Evolutionary conservation across 768 basidiomycete genomes (phyloP).

Genomic region (Hortiboletus campestris): DNA sequence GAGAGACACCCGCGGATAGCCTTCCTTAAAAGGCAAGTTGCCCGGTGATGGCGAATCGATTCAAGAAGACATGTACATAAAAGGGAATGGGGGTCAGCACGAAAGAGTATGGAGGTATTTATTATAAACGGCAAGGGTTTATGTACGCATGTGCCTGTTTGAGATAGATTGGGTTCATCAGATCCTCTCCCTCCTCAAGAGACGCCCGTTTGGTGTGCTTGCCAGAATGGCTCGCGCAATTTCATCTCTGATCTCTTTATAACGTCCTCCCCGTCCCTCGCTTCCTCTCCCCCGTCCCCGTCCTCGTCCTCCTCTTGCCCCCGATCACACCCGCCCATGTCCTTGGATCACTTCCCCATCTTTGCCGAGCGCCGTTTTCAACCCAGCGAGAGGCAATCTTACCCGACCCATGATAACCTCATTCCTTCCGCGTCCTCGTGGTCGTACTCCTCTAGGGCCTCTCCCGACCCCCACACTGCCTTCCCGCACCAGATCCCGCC

Average conservation of each 20-base stretch:
- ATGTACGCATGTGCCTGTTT: conserved; percentile 7
- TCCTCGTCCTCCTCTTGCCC: background rate
- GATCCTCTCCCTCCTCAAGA: conserved; percentile 10
- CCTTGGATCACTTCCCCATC: conserved; percentile 34
- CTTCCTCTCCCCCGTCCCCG: conserved; percentile 14
- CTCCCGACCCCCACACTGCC: conserved; percentile 12
- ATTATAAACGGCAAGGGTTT: no score
- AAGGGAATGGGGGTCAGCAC: conserved; percentile 11
- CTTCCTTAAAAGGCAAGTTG: conserved; percentile 1
- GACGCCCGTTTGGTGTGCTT: background rate
- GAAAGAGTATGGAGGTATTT: background rate
- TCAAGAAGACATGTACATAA: conserved; percentile 15
- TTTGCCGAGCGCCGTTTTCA: conserved; percentile 34
- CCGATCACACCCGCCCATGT: conserved; percentile 22
- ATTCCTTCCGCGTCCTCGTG: conserved; percentile 23
- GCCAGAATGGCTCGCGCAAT: conserved; percentile 17
- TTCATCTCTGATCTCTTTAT: conserved; percentile 34
- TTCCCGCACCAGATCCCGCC: conserved; percentile 17
- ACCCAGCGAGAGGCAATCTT: conserved; percentile 23
- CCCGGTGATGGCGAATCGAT: conserved; percentile 18
- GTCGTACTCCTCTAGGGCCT: conserved; percentile 26
- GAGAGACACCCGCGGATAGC: background rate
- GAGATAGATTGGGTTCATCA: conserved; percentile 25
- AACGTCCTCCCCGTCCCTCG: conserved; percentile 16
- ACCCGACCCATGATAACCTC: conserved; percentile 23